Evolutionary conservation across 805 yeast genomes (phyloP), one percentile per base, ranked within the genome.

Genomic region (Kazachstania africana): DNA sequence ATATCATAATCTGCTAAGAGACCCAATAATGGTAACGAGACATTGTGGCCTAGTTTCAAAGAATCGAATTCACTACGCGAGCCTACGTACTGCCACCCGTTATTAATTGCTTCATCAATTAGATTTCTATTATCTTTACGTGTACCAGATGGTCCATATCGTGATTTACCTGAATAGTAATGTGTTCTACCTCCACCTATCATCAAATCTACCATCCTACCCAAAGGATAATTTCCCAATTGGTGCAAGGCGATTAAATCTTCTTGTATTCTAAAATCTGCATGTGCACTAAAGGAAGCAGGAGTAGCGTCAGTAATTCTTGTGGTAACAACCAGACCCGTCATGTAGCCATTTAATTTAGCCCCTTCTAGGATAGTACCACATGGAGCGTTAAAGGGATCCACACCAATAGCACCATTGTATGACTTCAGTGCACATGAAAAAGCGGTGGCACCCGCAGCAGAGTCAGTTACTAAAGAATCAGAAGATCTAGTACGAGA

Each of bases 381-480:
- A 50, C 94, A 80, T 5, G 96, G 94, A n/a, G 48, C 43, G 29
- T 67, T 62, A 20, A 64, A 57, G 1, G 83, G 72, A 37, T 69
- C 68, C 12, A 87, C 94, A n/a, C 84, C 94, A 52, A 87, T 80
- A 9, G 94, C 95, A 12, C 93, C 91, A 53, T 87, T 87, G 58
- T 82, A 84, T 4, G 85, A 62, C 60, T 87, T 87, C 45, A 74
- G 48, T 5, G 75, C 88, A 55, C 95, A 83, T 0, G 94, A 66
- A 48, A 85, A 87, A 1, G 94, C 95, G 10, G 95, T 84, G 12
- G 95, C 97, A 12, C 95, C 96, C 2, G 97, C 97, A 8, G 97
- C 97, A 18, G 94, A 81, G 53, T 87, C 97, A 0, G 97, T 87
- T 37, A 87, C 72, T 45, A 81, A 62, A 1, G 94, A 79, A 40